Evolutionary conservation across 768 basidiomycete species (phyloP).

Genomic region (Rossbeevera mucosa): DNA sequence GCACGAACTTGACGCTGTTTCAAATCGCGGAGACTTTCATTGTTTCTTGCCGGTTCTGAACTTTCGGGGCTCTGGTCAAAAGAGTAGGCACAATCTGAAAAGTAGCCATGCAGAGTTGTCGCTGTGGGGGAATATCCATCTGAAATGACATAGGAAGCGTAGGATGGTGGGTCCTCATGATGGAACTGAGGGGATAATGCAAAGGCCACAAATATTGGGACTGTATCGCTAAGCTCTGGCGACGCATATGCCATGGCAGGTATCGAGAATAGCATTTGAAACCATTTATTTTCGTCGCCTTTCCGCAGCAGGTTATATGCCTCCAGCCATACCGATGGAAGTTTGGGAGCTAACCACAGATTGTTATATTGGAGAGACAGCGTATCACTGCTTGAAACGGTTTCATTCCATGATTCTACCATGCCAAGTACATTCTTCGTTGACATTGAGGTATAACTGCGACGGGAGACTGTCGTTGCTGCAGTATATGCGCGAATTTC

Average conservation of each 20-base stretch:
- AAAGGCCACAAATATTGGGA: conserved; percentile 24
- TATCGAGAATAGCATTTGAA: neutral
- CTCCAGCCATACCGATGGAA: conserved; percentile 23
- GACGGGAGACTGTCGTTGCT: neutral
- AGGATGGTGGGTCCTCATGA: conserved; percentile 9
- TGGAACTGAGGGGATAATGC: conserved; percentile 10
- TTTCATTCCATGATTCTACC: neutral
- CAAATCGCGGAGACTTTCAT: neutral
- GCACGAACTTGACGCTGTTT: neutral
- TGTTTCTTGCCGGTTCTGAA: neutral
- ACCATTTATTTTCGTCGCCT: neutral
- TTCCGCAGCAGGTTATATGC: conserved; percentile 23
- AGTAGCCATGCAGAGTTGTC: neutral
- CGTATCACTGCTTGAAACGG: neutral
- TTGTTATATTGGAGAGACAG: conserved; percentile 16
- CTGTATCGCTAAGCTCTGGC: neutral
- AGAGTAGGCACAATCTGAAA: neutral
- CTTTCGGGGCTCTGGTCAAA: conserved; percentile 9
- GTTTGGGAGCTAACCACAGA: conserved; percentile 21
- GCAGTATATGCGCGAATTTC: conserved; percentile 7
- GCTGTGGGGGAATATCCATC: conserved; percentile 5
- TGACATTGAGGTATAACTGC: neutral
- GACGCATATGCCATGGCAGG: neutral
- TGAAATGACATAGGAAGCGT: conserved; percentile 7
- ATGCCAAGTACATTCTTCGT: neutral